phyloP scores from a whole-genome alignment of 345 rosid genomes.

The Populus alba region DNA sequence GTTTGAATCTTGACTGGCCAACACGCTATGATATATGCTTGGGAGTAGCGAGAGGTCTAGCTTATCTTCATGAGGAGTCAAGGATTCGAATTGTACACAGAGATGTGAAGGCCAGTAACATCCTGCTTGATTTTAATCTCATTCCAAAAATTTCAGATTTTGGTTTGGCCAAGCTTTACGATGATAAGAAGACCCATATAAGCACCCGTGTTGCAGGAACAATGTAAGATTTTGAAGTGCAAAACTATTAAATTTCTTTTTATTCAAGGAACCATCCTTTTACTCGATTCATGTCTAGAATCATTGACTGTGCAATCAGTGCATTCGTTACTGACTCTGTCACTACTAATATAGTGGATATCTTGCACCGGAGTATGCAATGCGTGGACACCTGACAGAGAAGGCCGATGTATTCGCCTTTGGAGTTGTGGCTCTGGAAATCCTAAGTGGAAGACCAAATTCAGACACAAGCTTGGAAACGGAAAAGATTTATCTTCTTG shows the following conservation, averaged over 20 bases:
- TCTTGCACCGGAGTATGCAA: slow-evolving; percentile 73
- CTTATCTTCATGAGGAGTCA: slow-evolving; percentile 64
- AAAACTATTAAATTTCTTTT: no score
- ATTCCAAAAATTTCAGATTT: slow-evolving; percentile 59
- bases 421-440: slow-evolving; percentile 60
- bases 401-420: slow-evolving; percentile 70
- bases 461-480: slow-evolving; percentile 43
- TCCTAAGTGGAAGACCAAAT: slow-evolving; percentile 66
- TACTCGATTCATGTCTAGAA: no score
- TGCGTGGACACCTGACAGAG: slow-evolving; percentile 71
- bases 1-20: slow-evolving; percentile 41
- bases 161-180: slow-evolving; percentile 60
- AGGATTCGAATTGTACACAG: slow-evolving; percentile 55
- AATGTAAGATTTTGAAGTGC: slow-evolving; percentile 32
- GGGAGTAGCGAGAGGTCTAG: slow-evolving; percentile 57
- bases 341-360: slow-evolving; percentile 41
- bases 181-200: slow-evolving; percentile 52
- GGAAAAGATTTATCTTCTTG: slow-evolving; percentile 60
- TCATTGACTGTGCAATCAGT: background rate
- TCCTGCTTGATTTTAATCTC: slow-evolving; percentile 48
- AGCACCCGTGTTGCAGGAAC: slow-evolving; percentile 66
- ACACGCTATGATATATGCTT: slow-evolving; percentile 44
- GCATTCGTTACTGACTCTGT: background rate
- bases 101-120: slow-evolving; percentile 54
- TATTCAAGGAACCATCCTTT: background rate